Percentiles rank a stretch among this genome's conserved stretches.
Evolutionary conservation across 2,329 filamentous ascomycete species (phyloP).

Genomic region (Calonectria pseudoturangicola): DNA sequence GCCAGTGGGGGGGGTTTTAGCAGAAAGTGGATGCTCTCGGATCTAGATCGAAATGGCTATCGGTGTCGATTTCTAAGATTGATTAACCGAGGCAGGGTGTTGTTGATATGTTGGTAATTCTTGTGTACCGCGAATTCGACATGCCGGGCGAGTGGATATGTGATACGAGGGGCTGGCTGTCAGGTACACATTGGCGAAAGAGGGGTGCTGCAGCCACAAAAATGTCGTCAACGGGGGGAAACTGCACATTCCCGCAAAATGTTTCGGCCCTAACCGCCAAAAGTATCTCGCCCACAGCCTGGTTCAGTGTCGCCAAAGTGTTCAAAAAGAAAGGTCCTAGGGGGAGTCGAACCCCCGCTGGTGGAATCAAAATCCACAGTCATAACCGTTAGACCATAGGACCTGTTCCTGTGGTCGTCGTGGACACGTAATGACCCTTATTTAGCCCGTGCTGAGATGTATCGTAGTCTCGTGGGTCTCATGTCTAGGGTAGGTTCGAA

Average conservation of each 20-base stretch:
- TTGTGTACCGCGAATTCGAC: no score
- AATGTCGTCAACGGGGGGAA: background rate
- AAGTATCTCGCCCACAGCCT: background rate
- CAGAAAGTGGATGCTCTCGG: background rate
- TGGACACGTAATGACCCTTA: background rate
- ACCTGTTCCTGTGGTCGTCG: conserved; percentile 19
- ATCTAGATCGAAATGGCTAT: no score
- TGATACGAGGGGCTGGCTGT: no score
- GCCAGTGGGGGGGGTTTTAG: background rate
- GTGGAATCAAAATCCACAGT: conserved; percentile 39
- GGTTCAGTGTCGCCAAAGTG: background rate
- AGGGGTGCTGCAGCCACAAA: conserved; percentile 12
- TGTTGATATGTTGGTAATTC: background rate
- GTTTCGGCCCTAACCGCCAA: background rate
- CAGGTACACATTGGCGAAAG: background rate
- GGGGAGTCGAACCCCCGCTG: conserved; percentile 39
- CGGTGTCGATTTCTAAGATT: no score
- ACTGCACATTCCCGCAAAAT: background rate
- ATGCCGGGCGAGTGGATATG: no score
- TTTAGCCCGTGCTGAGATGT: background rate
- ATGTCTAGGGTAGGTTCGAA: background rate
- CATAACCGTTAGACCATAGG: conserved; percentile 38
- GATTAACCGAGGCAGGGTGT: no score
- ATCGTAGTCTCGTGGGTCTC: background rate
- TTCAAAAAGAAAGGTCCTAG: conserved; percentile 26